Base-by-base conservation (phyloP, 129 eudicot species). In the Deinandra increscens region DNA sequence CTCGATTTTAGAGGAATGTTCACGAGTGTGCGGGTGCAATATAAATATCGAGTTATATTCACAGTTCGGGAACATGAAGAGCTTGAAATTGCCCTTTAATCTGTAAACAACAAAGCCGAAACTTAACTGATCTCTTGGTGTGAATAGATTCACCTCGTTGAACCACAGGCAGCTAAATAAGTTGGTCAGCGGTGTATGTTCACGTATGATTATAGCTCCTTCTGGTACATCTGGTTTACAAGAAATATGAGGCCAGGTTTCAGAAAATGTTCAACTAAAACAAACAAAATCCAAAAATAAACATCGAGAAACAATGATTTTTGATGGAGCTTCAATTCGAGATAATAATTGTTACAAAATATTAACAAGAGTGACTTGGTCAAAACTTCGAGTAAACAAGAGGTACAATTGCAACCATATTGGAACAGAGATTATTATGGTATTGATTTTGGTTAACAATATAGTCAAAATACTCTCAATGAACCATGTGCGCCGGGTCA, bases 91-190 rank as follows among this genome's bases (percentile, higher is more conserved):
- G 46, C 86, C 86, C 64, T 81, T 79, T 64, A 94, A 62, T 69
- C 99, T 85, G 72, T 94, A 90, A 37, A 94, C 96, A 1, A 94
- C 97, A 54, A 87, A 94, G 6, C 99, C 99, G 17, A 94, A 94
- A 82, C 99, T 94, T 56, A 94, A 77, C 78, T 94, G 97, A 71
- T 94, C 99, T 81, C 99, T 87, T 46, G 97, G 99, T 11, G 99
- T 94, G 48, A 94, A 85, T 55, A 87, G 87, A 70, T 94, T 72
- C 53, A 94, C 99, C 85, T 94, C 99, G n/a, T 94, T 94, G 90
- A 94, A 94, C 97, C 99, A 94, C 79, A 94, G 79, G 79, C 99
- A 94, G 66, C 93, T 94, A 59, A 89, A 85, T 53, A 94, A 75
- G 74, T 94, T 85, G 70, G 73, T 94, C 42, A 89, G 71, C 9